These are phyloP conservation scores for Paspalum vaginatum DNA, from an alignment of 176 grass and related monocot genomes.

Conservation along the genomic window DNA sequence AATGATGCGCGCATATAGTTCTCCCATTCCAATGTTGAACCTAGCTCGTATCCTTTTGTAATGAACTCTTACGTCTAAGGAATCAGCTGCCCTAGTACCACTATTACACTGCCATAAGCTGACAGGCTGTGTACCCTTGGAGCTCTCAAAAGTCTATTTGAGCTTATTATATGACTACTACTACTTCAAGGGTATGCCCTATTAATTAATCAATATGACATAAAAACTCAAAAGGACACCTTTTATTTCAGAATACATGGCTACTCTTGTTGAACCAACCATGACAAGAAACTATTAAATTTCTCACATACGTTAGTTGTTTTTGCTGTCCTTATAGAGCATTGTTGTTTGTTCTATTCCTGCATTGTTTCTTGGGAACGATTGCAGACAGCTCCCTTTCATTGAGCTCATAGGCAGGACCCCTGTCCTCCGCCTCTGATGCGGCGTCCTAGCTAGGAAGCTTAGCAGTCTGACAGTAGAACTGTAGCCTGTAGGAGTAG, in stretches of 20 bases:
- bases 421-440: constrained; percentile 13
- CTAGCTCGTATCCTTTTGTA: too few species aligned
- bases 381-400: constrained; percentile 1
- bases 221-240: not conserved
- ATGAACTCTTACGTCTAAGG: not conserved
- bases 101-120: not conserved
- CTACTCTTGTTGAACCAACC: not conserved
- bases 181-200: not conserved
- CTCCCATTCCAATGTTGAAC: too few species aligned
- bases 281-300: not conserved
- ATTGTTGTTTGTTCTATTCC: not conserved
- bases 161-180: not conserved
- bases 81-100: not conserved
- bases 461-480: not conserved
- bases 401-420: not conserved
- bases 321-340: not conserved
- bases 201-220: not conserved
- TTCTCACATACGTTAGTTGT: not conserved
- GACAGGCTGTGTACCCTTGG: not conserved
- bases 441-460: not conserved
- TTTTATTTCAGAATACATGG: not conserved
- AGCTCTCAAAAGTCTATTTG: not conserved
- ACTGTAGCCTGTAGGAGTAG: too few species aligned
- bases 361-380: not conserved
- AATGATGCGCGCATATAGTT: too few species aligned